Base-by-base conservation (phyloP, 306 rosid species). In the Clitoria ternatea region DNA sequence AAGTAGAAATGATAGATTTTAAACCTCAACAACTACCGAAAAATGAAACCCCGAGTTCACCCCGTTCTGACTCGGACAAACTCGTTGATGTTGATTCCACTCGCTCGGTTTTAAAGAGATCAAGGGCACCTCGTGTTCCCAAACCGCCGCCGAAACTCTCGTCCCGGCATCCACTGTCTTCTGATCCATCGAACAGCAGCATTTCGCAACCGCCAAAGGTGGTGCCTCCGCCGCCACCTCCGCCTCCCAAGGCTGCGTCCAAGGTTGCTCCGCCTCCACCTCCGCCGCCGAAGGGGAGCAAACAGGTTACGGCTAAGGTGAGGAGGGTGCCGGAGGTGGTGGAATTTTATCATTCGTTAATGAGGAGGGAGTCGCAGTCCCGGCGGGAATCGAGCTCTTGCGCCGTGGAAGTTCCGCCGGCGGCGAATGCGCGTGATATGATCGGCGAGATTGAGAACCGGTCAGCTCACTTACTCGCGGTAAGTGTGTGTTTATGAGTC, bases 361-460 rank as follows among this genome's bases (percentile, higher is more conserved):
- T 92, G 98, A 76, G 88, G 63, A 83, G 98, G 29, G 98, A 92
- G n/a, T 80, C 95, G 0, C 84, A 80, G 13, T 75, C 74, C 10
- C 79, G 96, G 61, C 82, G 86, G 20, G 98, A 92, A 10, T 59
- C 84, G 0, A 63, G 76, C 66, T 32, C 80, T 49, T 74, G 82
- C 7, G 50, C 13, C 8, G 26, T 77, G 10, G 96, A 86, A 62
- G 71, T 56, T 0, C 85, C 87, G 70, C 47, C 88, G 1, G 73
- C 90, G 19, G 75, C 95, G 47, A 92, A 90, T 43, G 76, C 98
- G 27, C 96, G 98, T 20, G 96, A 89, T 81, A 92, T 92, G 98
- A 92, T 92, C 86, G 98, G 96, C 15, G 98, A 92, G 84, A 92
- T 92, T 20, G 98, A 89, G 87, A 92, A 92, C 76, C 96, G 98